These are phyloP conservation scores for Colletotrichum liriopes DNA, from an alignment of 2,329 filamentous ascomycete species.

Conservation along the genomic window DNA sequence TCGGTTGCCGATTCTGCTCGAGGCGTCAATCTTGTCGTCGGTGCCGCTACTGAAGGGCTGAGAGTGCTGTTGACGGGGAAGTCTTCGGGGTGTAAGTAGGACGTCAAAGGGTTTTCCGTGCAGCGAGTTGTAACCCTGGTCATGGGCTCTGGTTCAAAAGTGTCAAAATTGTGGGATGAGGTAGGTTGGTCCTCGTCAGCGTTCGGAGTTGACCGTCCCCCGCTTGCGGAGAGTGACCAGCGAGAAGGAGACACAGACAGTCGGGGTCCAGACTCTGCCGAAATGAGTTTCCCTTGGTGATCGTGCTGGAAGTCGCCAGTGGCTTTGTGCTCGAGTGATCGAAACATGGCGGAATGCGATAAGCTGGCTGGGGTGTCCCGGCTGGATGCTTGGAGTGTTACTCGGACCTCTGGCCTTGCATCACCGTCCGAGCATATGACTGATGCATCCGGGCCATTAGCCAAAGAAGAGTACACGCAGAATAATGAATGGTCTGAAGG, in stretches of 20 bases:
- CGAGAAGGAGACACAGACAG: background rate
- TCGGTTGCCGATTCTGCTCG: background rate
- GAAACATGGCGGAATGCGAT: conserved; percentile 44
- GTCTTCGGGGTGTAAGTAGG: background rate
- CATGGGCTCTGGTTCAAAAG: background rate
- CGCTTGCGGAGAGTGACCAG: background rate
- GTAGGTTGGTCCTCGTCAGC: conserved; percentile 3
- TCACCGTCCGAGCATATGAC: conserved; percentile 27
- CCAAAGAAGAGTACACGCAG: background rate
- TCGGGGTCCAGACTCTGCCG: conserved; percentile 12
- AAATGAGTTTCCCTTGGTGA: background rate
- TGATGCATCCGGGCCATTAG: conserved; percentile 19
- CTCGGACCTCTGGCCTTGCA: conserved; percentile 37
- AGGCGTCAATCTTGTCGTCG: background rate
- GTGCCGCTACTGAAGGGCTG: background rate
- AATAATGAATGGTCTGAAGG: background rate
- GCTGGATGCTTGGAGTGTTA: conserved; percentile 26
- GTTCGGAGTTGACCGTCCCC: background rate
- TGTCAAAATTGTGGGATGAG: background rate
- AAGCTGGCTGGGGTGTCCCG: conserved; percentile 21
- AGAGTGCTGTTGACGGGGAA: background rate
- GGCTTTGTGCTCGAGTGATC: conserved; percentile 47
- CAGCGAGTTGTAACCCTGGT: background rate
- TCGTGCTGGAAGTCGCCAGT: conserved; percentile 43
- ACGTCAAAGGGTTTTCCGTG: background rate